Evolutionary conservation across 495 filamentous ascomycete genomes (phyloP), one percentile per base, ranked within the genome.

Genomic region (Penicillium bovifimosum): DNA sequence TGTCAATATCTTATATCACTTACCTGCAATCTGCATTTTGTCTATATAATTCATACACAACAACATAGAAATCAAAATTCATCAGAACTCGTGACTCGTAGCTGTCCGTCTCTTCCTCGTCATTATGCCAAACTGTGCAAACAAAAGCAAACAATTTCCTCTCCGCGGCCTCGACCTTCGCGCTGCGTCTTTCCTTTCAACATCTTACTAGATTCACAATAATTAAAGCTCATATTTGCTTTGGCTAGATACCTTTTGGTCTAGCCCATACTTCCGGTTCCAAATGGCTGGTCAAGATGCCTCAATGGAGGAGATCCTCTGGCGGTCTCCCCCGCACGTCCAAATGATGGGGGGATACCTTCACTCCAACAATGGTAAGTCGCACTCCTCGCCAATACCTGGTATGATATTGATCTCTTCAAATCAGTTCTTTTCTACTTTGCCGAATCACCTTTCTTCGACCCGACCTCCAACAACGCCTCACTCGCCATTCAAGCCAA

Each of bases 371-470:
- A 71, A 78, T 56, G 74, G 74, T 76, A 61, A 40, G 71, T 39
- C n/a, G 29, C 27, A 35, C 38, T 33, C 20, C 13, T 20, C 31
- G 17, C 9, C 13, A 45, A 9, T 13, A 10, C 17, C 20, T 6
- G 16, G 26, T 24, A 2, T 38, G 16, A 44, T 29, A 0, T 14
- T 47, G 11, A 34, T 20, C 32, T 24, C 41, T 2, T n/a, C 29
- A 10, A 16, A 41, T 29, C 6, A 76, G 84, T 96, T 27, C 86
- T 95, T 42, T 90, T 85, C 70, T 98, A 98, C 69, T 96, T 98
- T 65, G 80, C 83, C 42, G 71, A 86, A 55, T 96, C 90, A 2
- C 89, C 90, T 0, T 98, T 96, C 76, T 97, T 88, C 68, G 93
- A 98, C 62, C 75, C 72, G 20, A 90, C 84, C 8, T 91, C 89